phyloP scores from a whole-genome alignment of 805 yeast genomes.

The Wickerhamiella azyma region DNA sequence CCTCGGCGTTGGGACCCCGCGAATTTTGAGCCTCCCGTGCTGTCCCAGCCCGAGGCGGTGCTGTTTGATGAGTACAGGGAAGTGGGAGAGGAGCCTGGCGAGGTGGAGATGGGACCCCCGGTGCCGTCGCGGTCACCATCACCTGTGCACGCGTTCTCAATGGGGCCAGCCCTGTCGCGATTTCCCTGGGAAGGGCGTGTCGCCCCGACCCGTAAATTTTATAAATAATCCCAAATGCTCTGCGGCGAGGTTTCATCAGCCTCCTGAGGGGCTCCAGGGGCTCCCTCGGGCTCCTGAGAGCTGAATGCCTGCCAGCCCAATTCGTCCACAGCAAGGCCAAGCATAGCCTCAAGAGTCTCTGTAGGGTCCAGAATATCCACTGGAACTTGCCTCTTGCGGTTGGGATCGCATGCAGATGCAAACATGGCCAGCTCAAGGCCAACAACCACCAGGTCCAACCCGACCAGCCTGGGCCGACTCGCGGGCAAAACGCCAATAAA shows the following conservation, averaged over 20 bases:
- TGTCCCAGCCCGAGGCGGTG: constrained; percentile 9
- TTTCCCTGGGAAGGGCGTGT: constrained; percentile 18
- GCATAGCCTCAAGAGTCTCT: not conserved
- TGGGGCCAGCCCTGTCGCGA: constrained; percentile 13
- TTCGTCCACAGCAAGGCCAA: not conserved
- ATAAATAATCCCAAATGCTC: constrained; percentile 11
- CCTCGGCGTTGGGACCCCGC: constrained; percentile 18
- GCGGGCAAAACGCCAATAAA: constrained; percentile 11
- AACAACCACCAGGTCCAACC: constrained; percentile 2
- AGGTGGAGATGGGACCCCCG: too few relatives aligned
- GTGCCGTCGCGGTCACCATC: not conserved
- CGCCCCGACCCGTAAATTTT: constrained; percentile 8
- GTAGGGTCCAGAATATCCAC: not conserved
- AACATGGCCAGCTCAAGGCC: constrained; percentile 1
- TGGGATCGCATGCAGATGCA: constrained; percentile 1
- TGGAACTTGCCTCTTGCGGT: not conserved
- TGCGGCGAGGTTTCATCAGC: not conserved
- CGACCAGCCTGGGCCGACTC: not conserved
- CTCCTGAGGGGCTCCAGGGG: too few relatives aligned
- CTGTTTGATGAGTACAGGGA: constrained; percentile 5
- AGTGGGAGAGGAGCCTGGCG: too few relatives aligned
- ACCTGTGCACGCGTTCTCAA: not conserved
- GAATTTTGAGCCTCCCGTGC: constrained; percentile 15
- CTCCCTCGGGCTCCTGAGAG: too few relatives aligned
- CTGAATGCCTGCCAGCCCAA: not conserved